Percentiles rank a stretch among this genome's conserved stretches.
phyloP scores from a whole-genome alignment of 1,284 basidiomycete species.

The Fomitopsis palustris region DNA sequence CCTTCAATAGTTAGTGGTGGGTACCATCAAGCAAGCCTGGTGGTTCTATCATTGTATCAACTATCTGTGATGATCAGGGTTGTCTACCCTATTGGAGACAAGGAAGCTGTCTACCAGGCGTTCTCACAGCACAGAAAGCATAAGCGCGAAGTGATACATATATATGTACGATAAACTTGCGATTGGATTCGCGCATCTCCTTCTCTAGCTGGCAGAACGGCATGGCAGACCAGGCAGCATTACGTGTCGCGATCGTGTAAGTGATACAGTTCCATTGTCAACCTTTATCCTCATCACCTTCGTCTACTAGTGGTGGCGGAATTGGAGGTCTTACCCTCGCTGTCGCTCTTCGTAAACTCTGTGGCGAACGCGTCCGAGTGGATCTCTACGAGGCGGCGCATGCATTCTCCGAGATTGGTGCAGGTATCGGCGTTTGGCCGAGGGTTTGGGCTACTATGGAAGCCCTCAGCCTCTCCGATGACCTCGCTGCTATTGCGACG shows the following conservation, averaged over 20 bases:
- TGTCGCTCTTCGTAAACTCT: slow-evolving; percentile 30
- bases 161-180: too few relatives aligned
- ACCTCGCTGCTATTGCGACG: neutral
- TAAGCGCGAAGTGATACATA: too few relatives aligned
- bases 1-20: too few relatives aligned
- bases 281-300: neutral
- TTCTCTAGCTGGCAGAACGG: too few relatives aligned
- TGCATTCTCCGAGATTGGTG: slow-evolving; percentile 33
- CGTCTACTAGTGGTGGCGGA: slow-evolving; percentile 30
- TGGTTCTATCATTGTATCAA: too few relatives aligned
- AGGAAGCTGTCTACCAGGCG: too few relatives aligned
- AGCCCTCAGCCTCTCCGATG: slow-evolving; percentile 15
- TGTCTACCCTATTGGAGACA: too few relatives aligned
- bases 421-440: slow-evolving; percentile 35
- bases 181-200: too few relatives aligned
- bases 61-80: too few relatives aligned
- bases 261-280: neutral
- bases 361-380: slow-evolving; percentile 27
- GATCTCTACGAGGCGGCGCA: slow-evolving; percentile 37
- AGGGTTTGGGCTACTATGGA: slow-evolving; percentile 31
- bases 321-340: slow-evolving; percentile 38
- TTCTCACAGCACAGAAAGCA: too few relatives aligned
- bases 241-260: neutral
- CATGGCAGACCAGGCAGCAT: too few relatives aligned
- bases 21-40: too few relatives aligned